Percentiles rank a stretch among this genome's conserved stretches.
Evolutionary conservation across 805 yeast genomes (phyloP).

Genomic region (Candida arabinofermentans): DNA sequence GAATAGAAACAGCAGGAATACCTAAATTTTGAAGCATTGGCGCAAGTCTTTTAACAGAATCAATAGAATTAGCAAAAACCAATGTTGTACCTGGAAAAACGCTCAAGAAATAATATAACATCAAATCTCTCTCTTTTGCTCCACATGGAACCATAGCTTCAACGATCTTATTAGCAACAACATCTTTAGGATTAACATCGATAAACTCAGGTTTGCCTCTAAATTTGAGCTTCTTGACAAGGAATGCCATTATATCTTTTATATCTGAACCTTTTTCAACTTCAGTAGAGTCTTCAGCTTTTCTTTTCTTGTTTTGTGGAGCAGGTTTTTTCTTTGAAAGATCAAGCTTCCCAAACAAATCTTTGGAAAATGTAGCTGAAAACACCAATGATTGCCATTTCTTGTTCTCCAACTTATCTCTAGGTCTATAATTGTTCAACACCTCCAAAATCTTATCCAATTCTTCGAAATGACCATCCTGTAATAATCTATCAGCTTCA

Average conservation of each 20-base stretch:
- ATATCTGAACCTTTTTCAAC: slow-evolving; percentile 40
- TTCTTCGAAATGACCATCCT: slow-evolving; percentile 95
- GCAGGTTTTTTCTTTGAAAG: slow-evolving; percentile 32
- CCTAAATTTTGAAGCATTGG: slow-evolving; percentile 69
- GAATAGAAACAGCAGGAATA: slow-evolving; percentile 70
- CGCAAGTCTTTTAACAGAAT: slow-evolving; percentile 81
- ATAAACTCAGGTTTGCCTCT: slow-evolving; percentile 62
- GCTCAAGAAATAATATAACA: slow-evolving; percentile 78
- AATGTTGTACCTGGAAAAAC: slow-evolving; percentile 87
- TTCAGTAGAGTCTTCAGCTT: slow-evolving; percentile 28
- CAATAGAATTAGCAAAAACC: slow-evolving; percentile 93
- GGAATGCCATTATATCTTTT: slow-evolving; percentile 55
- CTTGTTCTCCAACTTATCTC: slow-evolving; percentile 30
- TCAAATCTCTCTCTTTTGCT: slow-evolving; percentile 83
- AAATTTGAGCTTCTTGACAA: slow-evolving; percentile 69
- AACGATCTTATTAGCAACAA: slow-evolving; percentile 66
- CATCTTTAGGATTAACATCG: slow-evolving; percentile 84
- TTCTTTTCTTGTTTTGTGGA: slow-evolving; percentile 24
- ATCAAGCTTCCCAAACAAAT: slow-evolving; percentile 72
- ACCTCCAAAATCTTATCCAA: slow-evolving; percentile 74
- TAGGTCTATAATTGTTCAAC: slow-evolving; percentile 48
- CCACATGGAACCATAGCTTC: slow-evolving; percentile 93
- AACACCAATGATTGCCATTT: slow-evolving; percentile 85
- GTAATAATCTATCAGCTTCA: slow-evolving; percentile 93
- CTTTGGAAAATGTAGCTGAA: slow-evolving; percentile 88